Conservation (phyloP, 805 yeast species). For the Saccharomycopsis guyanensis region DNA sequence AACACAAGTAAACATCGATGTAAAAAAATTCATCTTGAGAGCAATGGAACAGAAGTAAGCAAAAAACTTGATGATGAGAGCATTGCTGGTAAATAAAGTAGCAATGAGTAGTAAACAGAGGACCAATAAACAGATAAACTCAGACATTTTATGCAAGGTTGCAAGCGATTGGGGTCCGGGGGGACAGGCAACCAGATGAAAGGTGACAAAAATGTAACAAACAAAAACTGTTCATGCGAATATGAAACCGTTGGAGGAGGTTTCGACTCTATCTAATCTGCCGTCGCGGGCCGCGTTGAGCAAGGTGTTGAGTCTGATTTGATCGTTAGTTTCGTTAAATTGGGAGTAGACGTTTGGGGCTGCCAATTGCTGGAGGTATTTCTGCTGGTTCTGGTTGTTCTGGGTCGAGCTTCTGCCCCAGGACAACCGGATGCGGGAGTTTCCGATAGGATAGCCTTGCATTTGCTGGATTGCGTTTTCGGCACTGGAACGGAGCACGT, state of each 20-base stretch:
- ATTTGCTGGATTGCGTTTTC: slow-evolving; percentile 77
- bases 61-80: not conserved
- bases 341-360: slow-evolving; percentile 12
- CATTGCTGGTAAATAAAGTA: not conserved
- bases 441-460: slow-evolving; percentile 88
- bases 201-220: not conserved
- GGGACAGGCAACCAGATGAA: not conserved
- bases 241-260: slow-evolving; percentile 33
- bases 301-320: slow-evolving; percentile 40
- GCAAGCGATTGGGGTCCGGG: not conserved
- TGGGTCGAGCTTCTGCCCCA: slow-evolving; percentile 67
- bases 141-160: not conserved
- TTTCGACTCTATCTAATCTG: slow-evolving; percentile 44
- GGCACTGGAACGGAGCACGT: slow-evolving; percentile 67
- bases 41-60: not conserved
- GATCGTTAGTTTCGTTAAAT: slow-evolving; percentile 24
- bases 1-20: not conserved
- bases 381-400: slow-evolving; percentile 21
- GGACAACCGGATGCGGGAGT: slow-evolving; percentile 70
- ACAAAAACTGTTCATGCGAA: slow-evolving; percentile 14
- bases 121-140: not conserved
- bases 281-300: slow-evolving; percentile 51
- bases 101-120: not conserved
- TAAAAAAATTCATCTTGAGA: not conserved
- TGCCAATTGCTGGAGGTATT: slow-evolving; percentile 19